phyloP scores from a whole-genome alignment of 371 early-diverging fungal genomes.

The Mucor irregularis region DNA sequence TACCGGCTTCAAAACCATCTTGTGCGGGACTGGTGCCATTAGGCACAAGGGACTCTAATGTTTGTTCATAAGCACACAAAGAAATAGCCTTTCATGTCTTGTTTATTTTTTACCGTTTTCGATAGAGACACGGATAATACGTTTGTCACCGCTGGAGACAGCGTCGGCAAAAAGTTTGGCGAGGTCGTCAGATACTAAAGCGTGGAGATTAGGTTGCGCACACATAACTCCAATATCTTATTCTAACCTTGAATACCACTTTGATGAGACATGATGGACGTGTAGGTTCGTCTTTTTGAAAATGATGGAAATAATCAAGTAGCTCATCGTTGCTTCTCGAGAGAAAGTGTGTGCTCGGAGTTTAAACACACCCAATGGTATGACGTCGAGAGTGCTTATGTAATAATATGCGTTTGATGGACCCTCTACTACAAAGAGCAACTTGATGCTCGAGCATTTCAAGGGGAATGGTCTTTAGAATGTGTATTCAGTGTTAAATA shows the following conservation, averaged over 20 bases:
- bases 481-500: too few relatives aligned
- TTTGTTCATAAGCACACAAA: too few relatives aligned
- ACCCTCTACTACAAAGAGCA: too few relatives aligned
- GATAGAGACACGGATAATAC: constrained; percentile 54
- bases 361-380: too few relatives aligned
- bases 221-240: too few relatives aligned
- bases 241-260: constrained; percentile 57
- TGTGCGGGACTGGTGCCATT: constrained; percentile 47
- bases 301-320: neutral
- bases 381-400: too few relatives aligned
- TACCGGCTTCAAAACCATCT: constrained; percentile 63
- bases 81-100: too few relatives aligned
- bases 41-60: constrained; percentile 43
- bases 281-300: neutral
- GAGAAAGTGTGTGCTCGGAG: too few relatives aligned
- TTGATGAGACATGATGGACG: constrained; percentile 54
- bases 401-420: too few relatives aligned
- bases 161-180: constrained; percentile 48
- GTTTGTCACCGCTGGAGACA: constrained; percentile 31
- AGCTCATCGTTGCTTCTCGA: neutral
- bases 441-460: too few relatives aligned
- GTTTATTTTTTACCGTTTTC: constrained; percentile 54
- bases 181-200: constrained; percentile 54
- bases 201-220: neutral
- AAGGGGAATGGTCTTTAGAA: too few relatives aligned